These are phyloP conservation scores for Glycine latifolia DNA, from an alignment of 306 rosid genomes.

Conservation along the genomic window DNA sequence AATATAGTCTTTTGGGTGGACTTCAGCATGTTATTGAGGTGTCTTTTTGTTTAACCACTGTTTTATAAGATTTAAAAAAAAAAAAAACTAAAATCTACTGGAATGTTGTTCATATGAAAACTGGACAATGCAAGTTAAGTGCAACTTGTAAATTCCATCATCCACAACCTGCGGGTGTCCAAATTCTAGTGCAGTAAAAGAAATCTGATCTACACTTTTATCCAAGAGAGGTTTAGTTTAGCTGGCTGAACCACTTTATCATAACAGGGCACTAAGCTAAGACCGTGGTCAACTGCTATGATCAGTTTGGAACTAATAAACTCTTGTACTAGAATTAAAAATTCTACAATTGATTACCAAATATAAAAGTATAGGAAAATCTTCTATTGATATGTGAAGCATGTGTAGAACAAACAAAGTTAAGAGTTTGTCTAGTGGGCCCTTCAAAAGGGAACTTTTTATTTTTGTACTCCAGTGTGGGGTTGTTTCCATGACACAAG, in stretches of 20 bases:
- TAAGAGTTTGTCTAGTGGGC: slow-evolving; percentile 50
- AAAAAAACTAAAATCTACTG: not conserved
- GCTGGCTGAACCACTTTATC: slow-evolving; percentile 37
- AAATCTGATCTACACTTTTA: not conserved
- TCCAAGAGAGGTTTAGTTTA: slow-evolving; percentile 30
- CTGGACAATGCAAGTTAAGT: slow-evolving; percentile 95
- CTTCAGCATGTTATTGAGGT: no score
- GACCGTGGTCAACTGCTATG: slow-evolving; percentile 53
- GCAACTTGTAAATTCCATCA: slow-evolving; percentile 94
- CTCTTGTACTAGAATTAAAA: slow-evolving; percentile 20
- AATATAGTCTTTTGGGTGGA: no score
- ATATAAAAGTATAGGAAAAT: not conserved
- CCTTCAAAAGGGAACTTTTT: slow-evolving; percentile 44
- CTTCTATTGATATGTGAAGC: slow-evolving; percentile 41
- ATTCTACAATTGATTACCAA: slow-evolving; percentile 34
- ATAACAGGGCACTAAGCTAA: slow-evolving; percentile 26
- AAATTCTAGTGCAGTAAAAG: slow-evolving; percentile 48
- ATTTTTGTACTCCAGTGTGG: slow-evolving; percentile 57
- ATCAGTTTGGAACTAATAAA: slow-evolving; percentile 42
- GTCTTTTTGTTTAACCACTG: no score
- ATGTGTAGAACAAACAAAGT: slow-evolving; percentile 40
- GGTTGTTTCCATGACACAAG: slow-evolving; percentile 76
- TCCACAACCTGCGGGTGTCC: slow-evolving; percentile 75
- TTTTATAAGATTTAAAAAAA: no score
- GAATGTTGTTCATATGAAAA: slow-evolving; percentile 53